Percentiles rank a stretch among this genome's conserved stretches.
Conservation (phyloP, 768 basidiomycete species). For the Lactifluus echinatus region DNA sequence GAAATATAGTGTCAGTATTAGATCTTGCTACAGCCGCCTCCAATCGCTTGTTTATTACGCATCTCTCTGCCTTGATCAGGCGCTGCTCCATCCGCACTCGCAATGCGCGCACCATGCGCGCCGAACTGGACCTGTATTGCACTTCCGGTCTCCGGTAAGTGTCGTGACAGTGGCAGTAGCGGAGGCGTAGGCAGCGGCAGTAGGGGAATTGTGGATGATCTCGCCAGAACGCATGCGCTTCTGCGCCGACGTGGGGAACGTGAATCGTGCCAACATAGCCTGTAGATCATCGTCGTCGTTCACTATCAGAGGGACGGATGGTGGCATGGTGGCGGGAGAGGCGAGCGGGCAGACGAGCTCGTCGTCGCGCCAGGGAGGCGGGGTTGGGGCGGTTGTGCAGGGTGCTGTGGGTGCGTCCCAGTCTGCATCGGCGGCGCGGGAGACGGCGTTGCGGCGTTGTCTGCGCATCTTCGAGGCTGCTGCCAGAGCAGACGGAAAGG, state of each 20-base stretch:
- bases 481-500: background rate
- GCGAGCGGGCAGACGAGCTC: constrained; percentile 13
- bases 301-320: no score
- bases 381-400: background rate
- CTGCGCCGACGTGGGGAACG: constrained; percentile 5
- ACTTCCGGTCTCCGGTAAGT: background rate
- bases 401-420: background rate
- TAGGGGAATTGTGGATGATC: background rate
- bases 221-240: constrained; percentile 7
- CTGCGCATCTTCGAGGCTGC: background rate
- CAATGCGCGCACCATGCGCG: constrained; percentile 7
- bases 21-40: background rate
- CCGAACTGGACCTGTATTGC: background rate
- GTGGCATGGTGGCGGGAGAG: background rate
- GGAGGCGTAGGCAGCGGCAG: no score
- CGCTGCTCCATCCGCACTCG: background rate
- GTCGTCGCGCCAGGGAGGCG: background rate
- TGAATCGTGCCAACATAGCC: constrained; percentile 3
- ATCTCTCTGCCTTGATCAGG: background rate
- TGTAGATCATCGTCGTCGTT: background rate
- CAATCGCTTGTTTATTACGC: background rate
- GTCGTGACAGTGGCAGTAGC: background rate
- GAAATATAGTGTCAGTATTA: background rate
- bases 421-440: background rate
- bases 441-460: constrained; percentile 10